These are phyloP conservation scores for Fraxinus platypoda DNA, from an alignment of 305 asterid genomes.

Conservation along the genomic window DNA sequence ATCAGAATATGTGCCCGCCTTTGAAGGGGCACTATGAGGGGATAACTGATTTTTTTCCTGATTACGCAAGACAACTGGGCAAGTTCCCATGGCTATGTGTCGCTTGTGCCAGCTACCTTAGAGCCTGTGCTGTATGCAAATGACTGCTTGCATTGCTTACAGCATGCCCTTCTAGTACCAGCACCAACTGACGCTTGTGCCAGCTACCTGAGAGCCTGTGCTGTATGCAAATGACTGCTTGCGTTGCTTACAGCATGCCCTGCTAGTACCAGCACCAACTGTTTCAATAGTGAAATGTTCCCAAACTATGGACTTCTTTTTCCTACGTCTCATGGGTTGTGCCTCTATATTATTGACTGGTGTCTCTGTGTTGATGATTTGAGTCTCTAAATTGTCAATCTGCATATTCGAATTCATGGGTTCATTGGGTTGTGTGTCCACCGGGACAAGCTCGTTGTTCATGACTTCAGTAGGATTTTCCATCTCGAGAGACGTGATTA, in stretches of 20 bases:
- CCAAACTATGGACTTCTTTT: slow-evolving; percentile 94
- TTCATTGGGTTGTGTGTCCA: slow-evolving; percentile 31
- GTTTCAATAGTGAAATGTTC: slow-evolving; percentile 90
- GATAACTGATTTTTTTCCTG: slow-evolving; percentile 56
- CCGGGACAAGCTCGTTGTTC: slow-evolving; percentile 51
- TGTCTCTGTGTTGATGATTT: slow-evolving; percentile 36
- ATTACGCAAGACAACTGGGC: slow-evolving; percentile 68
- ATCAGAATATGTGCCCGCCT: slow-evolving; percentile 41
- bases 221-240: slow-evolving; percentile 94
- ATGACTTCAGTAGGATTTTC: slow-evolving; percentile 37
- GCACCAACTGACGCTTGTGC: slow-evolving; percentile 80
- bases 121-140: slow-evolving; percentile 91
- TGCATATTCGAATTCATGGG: slow-evolving; percentile 37
- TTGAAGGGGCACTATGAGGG: slow-evolving; percentile 68
- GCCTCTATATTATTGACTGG: slow-evolving; percentile 34
- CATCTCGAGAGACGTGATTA: slow-evolving; percentile 9
- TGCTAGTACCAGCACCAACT: slow-evolving; percentile 62
- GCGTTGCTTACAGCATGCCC: slow-evolving; percentile 92
- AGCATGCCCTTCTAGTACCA: slow-evolving; percentile 79
- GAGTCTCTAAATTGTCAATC: slow-evolving; percentile 43
- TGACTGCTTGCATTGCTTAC: slow-evolving; percentile 94
- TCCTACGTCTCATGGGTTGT: slow-evolving; percentile 70
- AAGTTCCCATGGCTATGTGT: slow-evolving; percentile 87
- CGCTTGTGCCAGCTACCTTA: slow-evolving; percentile 97
- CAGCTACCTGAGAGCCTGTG: slow-evolving; percentile 90